A percentile compares a stretch with the other conserved stretches of the same genome.
Evolutionary conservation across 1,139 yeast genomes (phyloP).

Genomic region (Hyphopichia fennica): DNA sequence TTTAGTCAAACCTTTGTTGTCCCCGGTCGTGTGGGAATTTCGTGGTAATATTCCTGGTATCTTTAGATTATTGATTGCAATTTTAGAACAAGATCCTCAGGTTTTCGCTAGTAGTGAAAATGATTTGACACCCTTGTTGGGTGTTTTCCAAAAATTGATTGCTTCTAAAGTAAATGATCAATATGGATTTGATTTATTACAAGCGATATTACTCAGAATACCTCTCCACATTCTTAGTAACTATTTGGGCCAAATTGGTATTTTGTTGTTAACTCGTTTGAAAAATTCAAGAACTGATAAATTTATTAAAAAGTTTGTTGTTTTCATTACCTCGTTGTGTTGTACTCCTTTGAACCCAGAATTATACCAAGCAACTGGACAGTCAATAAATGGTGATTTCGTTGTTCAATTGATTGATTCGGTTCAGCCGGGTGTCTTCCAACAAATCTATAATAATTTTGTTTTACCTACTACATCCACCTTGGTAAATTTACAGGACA

Average conservation of each 20-base stretch:
- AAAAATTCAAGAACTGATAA: conserved; percentile 82
- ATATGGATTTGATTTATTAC: conserved; percentile 82
- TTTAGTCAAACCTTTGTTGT: conserved; percentile 75
- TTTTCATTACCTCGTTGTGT: conserved; percentile 58
- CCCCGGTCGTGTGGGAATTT: conserved; percentile 91
- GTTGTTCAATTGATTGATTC: conserved; percentile 57
- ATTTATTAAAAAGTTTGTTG: conserved; percentile 69
- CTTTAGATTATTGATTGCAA: conserved; percentile 73
- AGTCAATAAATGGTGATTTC: conserved; percentile 46
- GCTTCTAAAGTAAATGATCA: conserved; percentile 80
- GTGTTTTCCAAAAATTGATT: conserved; percentile 93
- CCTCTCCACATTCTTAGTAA: conserved; percentile 51
- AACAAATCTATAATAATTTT: conserved; percentile 62
- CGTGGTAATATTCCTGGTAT: conserved; percentile 94
- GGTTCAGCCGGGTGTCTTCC: conserved; percentile 65
- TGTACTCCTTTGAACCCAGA: conserved; percentile 35
- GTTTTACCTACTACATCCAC: conserved; percentile 66
- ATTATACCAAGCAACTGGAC: conserved; percentile 14
- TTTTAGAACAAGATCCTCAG: conserved; percentile 61
- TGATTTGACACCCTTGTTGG: conserved; percentile 73
- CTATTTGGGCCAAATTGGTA: conserved; percentile 72
- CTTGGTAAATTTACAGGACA: conserved; percentile 68
- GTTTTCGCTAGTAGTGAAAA: conserved; percentile 44
- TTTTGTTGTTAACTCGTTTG: conserved; percentile 74
- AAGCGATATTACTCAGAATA: conserved; percentile 60